These are phyloP conservation scores for Gaultheria prostrata DNA, from an alignment of 148 eudicot species.

Conservation along the genomic window DNA sequence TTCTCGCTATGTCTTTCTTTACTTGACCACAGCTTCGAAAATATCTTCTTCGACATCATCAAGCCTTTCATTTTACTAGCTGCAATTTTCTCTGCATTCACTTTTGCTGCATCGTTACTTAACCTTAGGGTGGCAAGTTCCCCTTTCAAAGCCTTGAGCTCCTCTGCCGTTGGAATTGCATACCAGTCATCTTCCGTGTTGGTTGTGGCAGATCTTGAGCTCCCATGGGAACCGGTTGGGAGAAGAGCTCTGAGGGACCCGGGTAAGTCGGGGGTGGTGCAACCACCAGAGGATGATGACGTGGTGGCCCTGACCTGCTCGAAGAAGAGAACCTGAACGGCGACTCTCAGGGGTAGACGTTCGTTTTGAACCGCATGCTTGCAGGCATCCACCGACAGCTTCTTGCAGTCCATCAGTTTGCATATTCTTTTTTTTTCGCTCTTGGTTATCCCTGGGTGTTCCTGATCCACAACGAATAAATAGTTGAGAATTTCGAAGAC, in stretches of 20 bases:
- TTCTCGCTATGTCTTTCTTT: conserved; percentile 69
- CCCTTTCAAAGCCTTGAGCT: conserved; percentile 68
- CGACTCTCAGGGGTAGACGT: conserved; percentile 77
- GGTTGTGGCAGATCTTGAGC: conserved; percentile 78
- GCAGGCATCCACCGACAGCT: conserved; percentile 81
- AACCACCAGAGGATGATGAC: conserved; percentile 31
- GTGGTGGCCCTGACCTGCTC: conserved; percentile 65
- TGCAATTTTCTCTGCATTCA: conserved; percentile 36
- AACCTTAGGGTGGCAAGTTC: conserved; percentile 59
- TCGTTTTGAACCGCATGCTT: conserved; percentile 86
- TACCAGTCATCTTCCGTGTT: conserved; percentile 93
- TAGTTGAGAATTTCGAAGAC: background rate
- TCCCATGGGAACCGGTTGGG: conserved; percentile 66
- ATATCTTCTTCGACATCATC: conserved; percentile 61
- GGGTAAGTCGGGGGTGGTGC: conserved; percentile 49
- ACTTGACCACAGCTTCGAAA: conserved; percentile 72
- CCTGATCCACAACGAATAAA: conserved; percentile 37
- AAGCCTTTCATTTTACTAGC: conserved; percentile 48
- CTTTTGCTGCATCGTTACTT: conserved; percentile 28
- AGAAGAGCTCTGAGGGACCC: conserved; percentile 34
- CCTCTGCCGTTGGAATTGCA: conserved; percentile 62
- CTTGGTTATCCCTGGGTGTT: conserved; percentile 70
- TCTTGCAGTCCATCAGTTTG: conserved; percentile 82
- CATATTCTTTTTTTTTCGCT: conserved; percentile 75
- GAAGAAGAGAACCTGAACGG: conserved; percentile 82